Conservation (phyloP, 192 early-diverging fungal genomes). For the Coemansia sp. region DNA sequence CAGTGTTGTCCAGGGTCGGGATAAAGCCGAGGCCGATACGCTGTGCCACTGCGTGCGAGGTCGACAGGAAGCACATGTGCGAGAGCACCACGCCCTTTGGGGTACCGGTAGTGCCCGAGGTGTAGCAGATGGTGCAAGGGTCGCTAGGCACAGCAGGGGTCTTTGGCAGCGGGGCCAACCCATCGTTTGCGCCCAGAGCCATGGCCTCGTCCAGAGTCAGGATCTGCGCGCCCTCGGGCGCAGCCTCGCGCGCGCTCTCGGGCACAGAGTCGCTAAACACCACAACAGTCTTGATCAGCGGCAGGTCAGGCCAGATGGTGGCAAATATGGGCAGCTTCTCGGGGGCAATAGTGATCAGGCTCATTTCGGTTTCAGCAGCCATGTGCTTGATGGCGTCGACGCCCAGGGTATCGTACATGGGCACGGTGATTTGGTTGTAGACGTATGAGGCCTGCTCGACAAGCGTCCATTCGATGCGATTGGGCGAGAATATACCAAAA, state of each 20-base stretch:
- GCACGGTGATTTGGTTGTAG: conserved; percentile 70
- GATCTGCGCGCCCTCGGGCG: conserved; percentile 43
- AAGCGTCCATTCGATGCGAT: conserved; percentile 49
- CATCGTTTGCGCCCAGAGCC: conserved; percentile 49
- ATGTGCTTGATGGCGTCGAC: conserved; percentile 79
- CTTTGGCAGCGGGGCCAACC: conserved; percentile 56
- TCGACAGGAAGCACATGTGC: conserved; percentile 79
- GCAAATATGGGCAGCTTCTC: conserved; percentile 56
- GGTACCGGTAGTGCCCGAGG: conserved; percentile 84
- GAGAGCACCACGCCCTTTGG: conserved; percentile 91
- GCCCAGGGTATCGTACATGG: conserved; percentile 83
- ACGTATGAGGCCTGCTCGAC: conserved; percentile 54
- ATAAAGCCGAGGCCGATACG: conserved; percentile 21
- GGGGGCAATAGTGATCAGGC: conserved; percentile 59
- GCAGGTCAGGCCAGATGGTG: conserved; percentile 43
- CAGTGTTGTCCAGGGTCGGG: conserved; percentile 47
- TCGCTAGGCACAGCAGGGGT: conserved; percentile 12
- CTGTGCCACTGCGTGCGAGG: conserved; percentile 12
- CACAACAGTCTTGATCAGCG: conserved; percentile 54
- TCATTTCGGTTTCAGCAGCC: conserved; percentile 82
- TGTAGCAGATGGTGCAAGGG: conserved; percentile 77
- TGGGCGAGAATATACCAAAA: conserved; percentile 66
- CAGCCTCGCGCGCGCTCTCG: conserved; percentile 9
- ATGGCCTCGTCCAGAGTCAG: conserved; percentile 60
- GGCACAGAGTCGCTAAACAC: conserved; percentile 52